Evolutionary conservation across 495 filamentous ascomycete genomes (phyloP), one percentile per base, ranked within the genome.

Genomic region (Sordaria brevicollis): DNA sequence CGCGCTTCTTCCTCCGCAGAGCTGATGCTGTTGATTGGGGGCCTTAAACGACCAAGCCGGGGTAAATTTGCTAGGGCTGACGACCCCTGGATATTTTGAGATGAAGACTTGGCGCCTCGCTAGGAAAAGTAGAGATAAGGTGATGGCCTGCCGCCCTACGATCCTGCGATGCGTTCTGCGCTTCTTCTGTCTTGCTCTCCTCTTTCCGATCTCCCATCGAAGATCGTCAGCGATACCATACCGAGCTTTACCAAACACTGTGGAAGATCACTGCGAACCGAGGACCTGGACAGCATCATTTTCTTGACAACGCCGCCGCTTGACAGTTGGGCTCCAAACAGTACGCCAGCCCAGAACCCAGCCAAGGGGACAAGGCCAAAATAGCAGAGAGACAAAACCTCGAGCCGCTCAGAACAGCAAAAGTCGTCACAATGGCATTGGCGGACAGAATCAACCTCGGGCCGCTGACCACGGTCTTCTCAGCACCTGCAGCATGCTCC

Each of bases 381-480:
- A 21, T n/a, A n/a, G n/a, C 41, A 4, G 21, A 49, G 39, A 49
- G 8, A 21, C 41, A n/a, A n/a, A n/a, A n/a, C n/a, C n/a, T n/a
- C n/a, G n/a, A n/a, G 19, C n/a, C 33, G 29, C 65, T 34, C 29
- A 66, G 11, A 66, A 25, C 33, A 10, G 29, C 33, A 19, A 25
- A 66, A 13, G 67, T 71, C 49, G 49, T 21, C 35, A 31, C 31
- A n/a, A 43, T 71, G 15, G 71, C 71, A 15, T 13, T 31, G 37
- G 6, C 34, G 34, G 37, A 65, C 1, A 67, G 75, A 33, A 49
- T 66, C 6, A 70, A 72, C 65, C 76, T 81, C 41, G 79, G 76
- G 1, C 67, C 74, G 7, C 76, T 81, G n/a, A 78, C 76, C 4
- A 80, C 77, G 8, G 69, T 36, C 33, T 80, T 79, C 72, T 77